Evolutionary conservation across 2,329 filamentous ascomycete species (phyloP), one percentile per base, ranked within the genome.

Genomic region (Nothomitra cinnamomea): DNA sequence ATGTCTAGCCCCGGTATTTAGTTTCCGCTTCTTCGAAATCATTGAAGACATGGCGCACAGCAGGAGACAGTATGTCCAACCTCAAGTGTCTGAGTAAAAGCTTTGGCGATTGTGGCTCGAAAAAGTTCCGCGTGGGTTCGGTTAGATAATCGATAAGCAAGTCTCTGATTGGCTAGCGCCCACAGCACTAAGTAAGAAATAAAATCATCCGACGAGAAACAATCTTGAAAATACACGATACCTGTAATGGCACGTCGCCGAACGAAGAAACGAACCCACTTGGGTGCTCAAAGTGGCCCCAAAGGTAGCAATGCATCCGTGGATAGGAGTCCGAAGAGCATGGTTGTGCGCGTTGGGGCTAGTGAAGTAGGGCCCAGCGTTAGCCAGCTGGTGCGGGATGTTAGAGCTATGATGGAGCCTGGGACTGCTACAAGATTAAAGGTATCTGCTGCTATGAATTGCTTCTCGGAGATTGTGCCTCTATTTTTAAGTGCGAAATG

Each of bases 341-440:
- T 98, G 90, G 90, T 98, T 55, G 95, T 98, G 68, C 86, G 92
- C 60, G 89, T 95, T 62, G 92, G 92, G 61, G 90, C 89, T 61
- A 85, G 88, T 62, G 87, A 95, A 65, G 87, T 98, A 52, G 92
- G 92, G 55, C 80, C 87, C 56, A 94, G 85, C 66, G 78, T 98
- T 61, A 90, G 83, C 66, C 89, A 96, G 70, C 74, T 98, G 61
- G 89, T 90, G 21, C 82, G 85, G 61, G 92, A 98, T 70, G 85
- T 96, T 56, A 82, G 92, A 61, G 76, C 77, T 54, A 90, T 96
- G 71, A 94, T 98, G 88, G 88, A 96, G 69, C 92, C 92, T 1
- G 86, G 88, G 53, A 98, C 92, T 2, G 92, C 92, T 2, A 83
- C 82, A 57, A 79, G 90, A 56, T 68, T 98, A 60, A 94, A 88